phyloP scores from a whole-genome alignment of 2,329 filamentous ascomycete species.

The Aureobasidium musti region DNA sequence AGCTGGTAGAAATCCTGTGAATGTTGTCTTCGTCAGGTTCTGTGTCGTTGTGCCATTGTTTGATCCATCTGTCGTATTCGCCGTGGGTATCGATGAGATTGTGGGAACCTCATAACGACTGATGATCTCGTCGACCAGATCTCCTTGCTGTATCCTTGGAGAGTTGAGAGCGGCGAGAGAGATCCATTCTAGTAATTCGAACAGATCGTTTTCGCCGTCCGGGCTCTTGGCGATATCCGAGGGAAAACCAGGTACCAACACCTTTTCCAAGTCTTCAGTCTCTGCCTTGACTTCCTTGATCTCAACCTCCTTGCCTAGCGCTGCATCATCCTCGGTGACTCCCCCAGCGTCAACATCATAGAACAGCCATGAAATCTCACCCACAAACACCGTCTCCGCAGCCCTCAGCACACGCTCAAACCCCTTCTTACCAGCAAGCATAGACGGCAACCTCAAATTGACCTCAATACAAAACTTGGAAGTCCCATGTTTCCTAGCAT shows the following conservation, averaged over 20 bases:
- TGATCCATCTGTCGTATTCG: not conserved
- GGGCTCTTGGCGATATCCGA: conserved; percentile 35
- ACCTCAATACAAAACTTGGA: conserved; percentile 76
- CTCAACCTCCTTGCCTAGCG: conserved; percentile 38
- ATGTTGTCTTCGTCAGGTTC: conserved; percentile 44
- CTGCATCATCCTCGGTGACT: conserved; percentile 14
- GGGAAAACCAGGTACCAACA: conserved; percentile 40
- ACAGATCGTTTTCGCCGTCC: conserved; percentile 55
- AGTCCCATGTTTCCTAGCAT: conserved; percentile 63
- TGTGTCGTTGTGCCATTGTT: not conserved
- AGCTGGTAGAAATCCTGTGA: conserved; percentile 48
- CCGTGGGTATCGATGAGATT: conserved; percentile 21
- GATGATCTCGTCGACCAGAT: conserved; percentile 68
- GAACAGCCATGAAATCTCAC: conserved; percentile 75
- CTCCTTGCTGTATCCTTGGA: conserved; percentile 59
- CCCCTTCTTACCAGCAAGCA: conserved; percentile 79
- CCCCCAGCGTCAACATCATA: conserved; percentile 55
- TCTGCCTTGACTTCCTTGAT: conserved; percentile 37
- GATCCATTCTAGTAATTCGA: conserved; percentile 72
- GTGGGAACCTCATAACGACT: conserved; percentile 65
- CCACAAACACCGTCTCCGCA: conserved; percentile 72
- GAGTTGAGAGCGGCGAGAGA: conserved; percentile 67
- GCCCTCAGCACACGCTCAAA: conserved; percentile 79
- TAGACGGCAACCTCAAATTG: conserved; percentile 71
- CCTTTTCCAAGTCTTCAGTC: conserved; percentile 35